phyloP scores from a whole-genome alignment of 169 alveolate species.

The Plasmodium falciparum region DNA sequence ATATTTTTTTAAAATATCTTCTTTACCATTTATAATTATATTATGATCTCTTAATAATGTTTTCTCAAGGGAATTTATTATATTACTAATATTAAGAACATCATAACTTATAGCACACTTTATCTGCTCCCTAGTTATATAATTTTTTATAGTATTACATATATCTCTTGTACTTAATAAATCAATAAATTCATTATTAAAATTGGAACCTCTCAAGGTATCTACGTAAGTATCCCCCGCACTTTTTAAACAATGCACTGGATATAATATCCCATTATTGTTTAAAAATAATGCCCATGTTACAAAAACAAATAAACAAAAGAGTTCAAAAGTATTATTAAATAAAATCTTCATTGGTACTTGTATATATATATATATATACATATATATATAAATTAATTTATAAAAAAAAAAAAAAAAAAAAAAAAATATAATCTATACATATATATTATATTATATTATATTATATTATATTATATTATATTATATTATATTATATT shows the following conservation, averaged over 20 bases:
- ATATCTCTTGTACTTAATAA: conserved; percentile 18
- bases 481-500: too few species aligned
- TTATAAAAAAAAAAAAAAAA: too few species aligned
- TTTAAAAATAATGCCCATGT: too few species aligned
- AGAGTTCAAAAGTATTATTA: too few species aligned
- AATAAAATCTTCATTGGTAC: too few species aligned
- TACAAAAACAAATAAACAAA: too few species aligned
- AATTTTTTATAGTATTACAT: conserved; percentile 12
- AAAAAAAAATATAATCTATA: too few species aligned
- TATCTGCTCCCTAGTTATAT: conserved; percentile 15
- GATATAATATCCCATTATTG: too few species aligned
- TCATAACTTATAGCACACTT: conserved; percentile 10
- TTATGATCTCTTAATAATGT: conserved; percentile 11
- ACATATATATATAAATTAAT: too few species aligned
- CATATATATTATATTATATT: too few species aligned
- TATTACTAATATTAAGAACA: background rate
- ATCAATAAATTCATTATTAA: conserved; percentile 19
- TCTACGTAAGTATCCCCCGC: conserved; percentile 4
- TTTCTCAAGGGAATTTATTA: conserved; percentile 25
- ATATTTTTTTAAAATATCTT: conserved; percentile 3
- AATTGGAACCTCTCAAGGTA: conserved; percentile 4
- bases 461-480: too few species aligned
- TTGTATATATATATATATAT: too few species aligned
- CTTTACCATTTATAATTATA: conserved; percentile 6
- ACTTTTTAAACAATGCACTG: background rate